phyloP scores from a whole-genome alignment of 129 eudicot genomes.

The Flaveria trinervia region DNA sequence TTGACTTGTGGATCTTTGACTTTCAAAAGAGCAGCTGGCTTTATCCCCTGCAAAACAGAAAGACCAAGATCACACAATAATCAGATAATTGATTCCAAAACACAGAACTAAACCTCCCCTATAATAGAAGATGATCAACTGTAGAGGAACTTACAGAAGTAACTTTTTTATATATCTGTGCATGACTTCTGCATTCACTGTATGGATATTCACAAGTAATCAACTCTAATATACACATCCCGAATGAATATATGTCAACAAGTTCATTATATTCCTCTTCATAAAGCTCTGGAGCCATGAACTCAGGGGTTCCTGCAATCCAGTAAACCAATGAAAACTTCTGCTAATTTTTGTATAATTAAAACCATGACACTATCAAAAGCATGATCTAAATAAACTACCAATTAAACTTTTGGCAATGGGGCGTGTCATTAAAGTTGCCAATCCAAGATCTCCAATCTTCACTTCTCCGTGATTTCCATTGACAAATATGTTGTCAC shows the following conservation, averaged over 20 bases:
- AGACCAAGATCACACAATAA: slow-evolving; percentile 13
- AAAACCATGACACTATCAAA: neutral
- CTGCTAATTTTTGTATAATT: neutral
- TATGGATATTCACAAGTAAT: slow-evolving; percentile 53
- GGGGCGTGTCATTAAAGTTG: slow-evolving; percentile 44
- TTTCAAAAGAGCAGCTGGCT: slow-evolving; percentile 46
- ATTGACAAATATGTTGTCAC: slow-evolving; percentile 69
- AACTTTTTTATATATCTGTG: slow-evolving; percentile 53
- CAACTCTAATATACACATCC: slow-evolving; percentile 57
- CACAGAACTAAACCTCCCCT: neutral
- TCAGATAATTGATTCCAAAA: neutral
- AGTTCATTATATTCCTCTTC: slow-evolving; percentile 53
- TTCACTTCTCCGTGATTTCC: slow-evolving; percentile 72
- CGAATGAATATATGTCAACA: slow-evolving; percentile 56
- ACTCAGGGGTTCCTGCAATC: slow-evolving; percentile 44
- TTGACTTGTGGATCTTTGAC: slow-evolving; percentile 49
- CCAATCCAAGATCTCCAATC: slow-evolving; percentile 73
- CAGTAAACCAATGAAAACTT: neutral
- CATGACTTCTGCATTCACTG: slow-evolving; percentile 47
- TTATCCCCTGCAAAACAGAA: slow-evolving; percentile 36
- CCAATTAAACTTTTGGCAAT: slow-evolving; percentile 38
- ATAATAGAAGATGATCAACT: neutral
- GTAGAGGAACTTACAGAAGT: slow-evolving; percentile 26
- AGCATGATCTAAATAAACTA: neutral
- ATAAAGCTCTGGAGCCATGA: slow-evolving; percentile 51